Conservation (phyloP, 1,139 yeast genomes). For the Protomyces macrosporus region DNA sequence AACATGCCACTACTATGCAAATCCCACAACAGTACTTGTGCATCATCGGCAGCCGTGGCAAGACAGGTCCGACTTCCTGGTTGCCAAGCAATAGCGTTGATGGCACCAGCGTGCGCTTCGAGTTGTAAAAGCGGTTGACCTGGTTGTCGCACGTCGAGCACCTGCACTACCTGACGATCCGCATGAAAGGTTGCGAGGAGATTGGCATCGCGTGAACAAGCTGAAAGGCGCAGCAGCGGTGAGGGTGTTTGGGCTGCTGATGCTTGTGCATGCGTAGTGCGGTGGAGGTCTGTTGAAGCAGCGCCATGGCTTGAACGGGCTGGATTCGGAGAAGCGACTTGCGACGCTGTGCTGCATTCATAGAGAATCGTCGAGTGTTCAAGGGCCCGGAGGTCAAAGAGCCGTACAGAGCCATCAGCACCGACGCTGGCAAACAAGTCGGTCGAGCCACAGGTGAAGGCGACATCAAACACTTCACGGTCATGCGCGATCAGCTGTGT, state of each 20-base stretch:
- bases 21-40: conserved; percentile 87
- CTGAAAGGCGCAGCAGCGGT: conserved; percentile 68
- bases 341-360: conserved; percentile 43
- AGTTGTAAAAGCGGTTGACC: conserved; percentile 69
- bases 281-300: not conserved
- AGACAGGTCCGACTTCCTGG: conserved; percentile 61
- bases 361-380: conserved; percentile 94
- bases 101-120: conserved; percentile 61
- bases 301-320: not conserved
- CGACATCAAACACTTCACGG: conserved; percentile 87
- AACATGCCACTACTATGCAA: conserved; percentile 39
- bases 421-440: conserved; percentile 89
- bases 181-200: conserved; percentile 77
- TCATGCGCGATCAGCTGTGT: conserved; percentile 97
- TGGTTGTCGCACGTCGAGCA: conserved; percentile 83
- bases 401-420: conserved; percentile 89
- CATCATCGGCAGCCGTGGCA: conserved; percentile 81
- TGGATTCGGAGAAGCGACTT: not conserved
- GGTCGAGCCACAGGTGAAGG: conserved; percentile 68
- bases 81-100: conserved; percentile 79
- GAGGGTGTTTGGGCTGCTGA: conserved; percentile 45
- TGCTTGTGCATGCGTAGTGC: conserved; percentile 10
- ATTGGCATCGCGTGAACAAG: conserved; percentile 74
- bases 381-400: conserved; percentile 79
- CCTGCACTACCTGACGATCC: conserved; percentile 58